Evolutionary conservation across 495 filamentous ascomycete genomes (phyloP), one percentile per base, ranked within the genome.

Genomic region (Annulohypoxylon stygium): DNA sequence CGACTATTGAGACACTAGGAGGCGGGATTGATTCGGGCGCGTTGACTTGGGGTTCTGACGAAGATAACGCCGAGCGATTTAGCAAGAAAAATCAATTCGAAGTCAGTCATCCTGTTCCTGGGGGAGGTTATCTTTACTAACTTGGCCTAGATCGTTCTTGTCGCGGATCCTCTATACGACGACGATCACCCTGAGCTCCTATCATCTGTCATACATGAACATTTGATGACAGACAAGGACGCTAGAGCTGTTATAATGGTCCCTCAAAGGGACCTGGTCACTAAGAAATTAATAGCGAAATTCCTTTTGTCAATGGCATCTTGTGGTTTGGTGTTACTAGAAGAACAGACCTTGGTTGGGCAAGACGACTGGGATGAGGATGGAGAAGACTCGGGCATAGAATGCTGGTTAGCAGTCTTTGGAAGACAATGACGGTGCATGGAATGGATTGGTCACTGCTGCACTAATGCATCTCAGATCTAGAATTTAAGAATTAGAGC

Each of bases 381-480:
- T 9, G 81, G 77, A 8, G 81, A 80, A 9, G 61, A 64, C 11
- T 60, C 67, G 12, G 51, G 57, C 2, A 78, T 85, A 7, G 80
- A 83, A 26, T 86, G 84, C 39, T 85, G 84, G 84, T 84, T 79
- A 79, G 84, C 80, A 1, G 67, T 86, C 10, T 85, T 85, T 65
- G 76, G 71, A 47, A 74, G 81, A 41, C 61, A 64, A 20, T 67
- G 54, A 39, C 45, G 2, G n/a, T 18, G 9, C 45, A 16, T 60
- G 41, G 36, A 20, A n/a, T 23, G 9, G n/a, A 8, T 26, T 43
- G 30, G 3, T 6, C 5, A 6, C 5, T 30, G 3, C 2, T 30
- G 30, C 4, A 30, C 7, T 10, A 14, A 9, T 30, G 18, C 16
- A 2, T 33, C 23, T 37, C 51, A 39, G 10, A 30, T 37, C 0